Percentiles rank a stretch among this genome's conserved stretches.
phyloP scores from a whole-genome alignment of 2,329 filamentous ascomycete genomes.

The Raffaelea albimanens region DNA sequence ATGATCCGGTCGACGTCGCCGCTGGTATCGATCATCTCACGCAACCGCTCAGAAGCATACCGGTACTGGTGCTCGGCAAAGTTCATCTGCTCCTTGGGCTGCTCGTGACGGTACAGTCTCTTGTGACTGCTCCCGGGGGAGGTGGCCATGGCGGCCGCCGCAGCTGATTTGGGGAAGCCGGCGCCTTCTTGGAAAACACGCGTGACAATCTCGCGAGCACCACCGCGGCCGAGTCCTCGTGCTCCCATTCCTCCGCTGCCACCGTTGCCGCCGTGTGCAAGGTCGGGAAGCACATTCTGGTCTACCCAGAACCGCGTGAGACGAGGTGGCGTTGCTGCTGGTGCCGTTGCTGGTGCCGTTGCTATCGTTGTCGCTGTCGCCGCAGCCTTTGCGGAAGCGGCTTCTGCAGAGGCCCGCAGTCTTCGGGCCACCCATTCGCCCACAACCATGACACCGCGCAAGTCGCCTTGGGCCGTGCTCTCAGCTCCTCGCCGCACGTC shows the following conservation, averaged over 20 bases:
- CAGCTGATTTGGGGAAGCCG: conserved; percentile 57
- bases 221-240: conserved; percentile 62
- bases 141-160: conserved; percentile 18
- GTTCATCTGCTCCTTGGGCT: conserved; percentile 51
- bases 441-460: conserved; percentile 76
- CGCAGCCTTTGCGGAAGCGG: conserved; percentile 16
- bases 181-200: conserved; percentile 74
- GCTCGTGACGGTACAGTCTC: conserved; percentile 39
- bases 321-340: conserved; percentile 24
- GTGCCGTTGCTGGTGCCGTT: conserved; percentile 15
- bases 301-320: conserved; percentile 73
- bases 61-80: conserved; percentile 67
- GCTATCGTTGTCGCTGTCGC: no score
- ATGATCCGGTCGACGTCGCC: conserved; percentile 72
- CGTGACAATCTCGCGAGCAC: conserved; percentile 63
- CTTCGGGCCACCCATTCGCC: conserved; percentile 78
- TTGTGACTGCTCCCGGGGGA: conserved; percentile 22
- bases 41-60: conserved; percentile 59
- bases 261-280: conserved; percentile 47
- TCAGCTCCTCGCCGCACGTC: conserved; percentile 54
- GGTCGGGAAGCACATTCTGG: conserved; percentile 56
- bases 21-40: conserved; percentile 69
- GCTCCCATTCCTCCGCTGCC: conserved; percentile 54
- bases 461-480: conserved; percentile 59
- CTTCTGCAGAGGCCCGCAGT: conserved; percentile 40